These are phyloP conservation scores for Infundibulicybe gibba DNA, from an alignment of 768 basidiomycete genomes.

Conservation along the genomic window DNA sequence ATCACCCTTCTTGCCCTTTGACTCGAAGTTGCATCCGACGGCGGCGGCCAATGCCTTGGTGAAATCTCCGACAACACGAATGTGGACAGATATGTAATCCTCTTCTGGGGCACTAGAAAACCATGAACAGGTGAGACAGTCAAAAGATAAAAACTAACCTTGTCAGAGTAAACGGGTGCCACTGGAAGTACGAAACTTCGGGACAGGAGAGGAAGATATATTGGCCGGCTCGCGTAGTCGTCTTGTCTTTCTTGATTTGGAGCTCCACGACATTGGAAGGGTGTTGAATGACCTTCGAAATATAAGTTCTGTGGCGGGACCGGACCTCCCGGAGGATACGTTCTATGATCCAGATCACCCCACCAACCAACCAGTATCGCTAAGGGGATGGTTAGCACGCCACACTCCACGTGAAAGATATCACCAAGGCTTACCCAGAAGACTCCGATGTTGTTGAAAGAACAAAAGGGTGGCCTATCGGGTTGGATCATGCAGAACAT, in stretches of 20 bases:
- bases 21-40: slow-evolving; percentile 80
- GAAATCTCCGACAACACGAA: slow-evolving; percentile 91
- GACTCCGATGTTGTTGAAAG: slow-evolving; percentile 80
- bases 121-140: slow-evolving; percentile 1
- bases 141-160: slow-evolving; percentile 37
- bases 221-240: slow-evolving; percentile 77
- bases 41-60: slow-evolving; percentile 77
- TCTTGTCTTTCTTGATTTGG: slow-evolving; percentile 97
- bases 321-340: slow-evolving; percentile 91
- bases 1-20: slow-evolving; percentile 41
- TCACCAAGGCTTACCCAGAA: slow-evolving; percentile 81
- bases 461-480: slow-evolving; percentile 85
- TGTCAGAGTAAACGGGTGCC: slow-evolving; percentile 96
- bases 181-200: slow-evolving; percentile 92
- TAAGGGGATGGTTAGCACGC: slow-evolving; percentile 18
- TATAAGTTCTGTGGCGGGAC: slow-evolving; percentile 86
- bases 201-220: slow-evolving; percentile 94
- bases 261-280: slow-evolving; percentile 93
- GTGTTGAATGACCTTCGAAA: slow-evolving; percentile 94
- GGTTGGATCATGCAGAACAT: slow-evolving; percentile 98
- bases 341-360: slow-evolving; percentile 81
- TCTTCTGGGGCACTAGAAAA: slow-evolving; percentile 80
- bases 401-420: neutral
- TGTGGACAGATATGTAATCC: slow-evolving; percentile 92
- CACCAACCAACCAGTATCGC: slow-evolving; percentile 91